Percentiles rank a stretch among this genome's conserved stretches.
phyloP scores from a whole-genome alignment of 2,329 filamentous ascomycete genomes.

The Dactylonectria macrodidyma region DNA sequence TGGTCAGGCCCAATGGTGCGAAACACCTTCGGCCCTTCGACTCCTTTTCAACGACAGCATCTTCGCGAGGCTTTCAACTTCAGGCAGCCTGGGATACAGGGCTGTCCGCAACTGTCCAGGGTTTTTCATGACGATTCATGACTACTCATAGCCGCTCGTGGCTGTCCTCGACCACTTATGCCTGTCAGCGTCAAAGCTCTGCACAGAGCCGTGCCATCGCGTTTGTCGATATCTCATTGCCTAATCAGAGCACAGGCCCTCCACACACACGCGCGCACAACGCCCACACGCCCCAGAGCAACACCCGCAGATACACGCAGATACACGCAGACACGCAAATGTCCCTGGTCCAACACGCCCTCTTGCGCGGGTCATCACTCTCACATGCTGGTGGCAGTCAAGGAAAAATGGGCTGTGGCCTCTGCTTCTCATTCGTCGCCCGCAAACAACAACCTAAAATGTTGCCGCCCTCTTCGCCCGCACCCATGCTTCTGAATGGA shows the following conservation, averaged over 20 bases:
- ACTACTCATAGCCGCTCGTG: slow-evolving; percentile 4
- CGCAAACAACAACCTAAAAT: slow-evolving; percentile 26
- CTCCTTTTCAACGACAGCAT: slow-evolving; percentile 17
- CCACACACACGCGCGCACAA: slow-evolving; percentile 29
- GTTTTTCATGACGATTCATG: background rate
- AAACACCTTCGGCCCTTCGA: slow-evolving; percentile 24
- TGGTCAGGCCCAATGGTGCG: slow-evolving; percentile 25
- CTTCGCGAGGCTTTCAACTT: slow-evolving; percentile 23
- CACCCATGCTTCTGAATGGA: slow-evolving; percentile 36
- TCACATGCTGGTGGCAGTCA: slow-evolving; percentile 40
- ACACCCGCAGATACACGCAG: slow-evolving; percentile 24
- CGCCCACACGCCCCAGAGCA: slow-evolving; percentile 24
- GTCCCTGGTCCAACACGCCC: slow-evolving; percentile 22
- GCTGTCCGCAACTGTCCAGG: background rate
- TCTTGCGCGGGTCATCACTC: slow-evolving; percentile 39
- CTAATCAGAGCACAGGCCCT: slow-evolving; percentile 25
- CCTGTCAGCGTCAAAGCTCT: slow-evolving; percentile 18
- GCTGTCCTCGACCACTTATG: background rate
- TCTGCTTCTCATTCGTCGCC: slow-evolving; percentile 35
- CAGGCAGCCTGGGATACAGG: background rate
- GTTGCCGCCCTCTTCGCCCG: slow-evolving; percentile 26
- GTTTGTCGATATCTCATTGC: slow-evolving; percentile 28
- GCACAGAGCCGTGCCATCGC: slow-evolving; percentile 21
- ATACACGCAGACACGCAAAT: background rate
- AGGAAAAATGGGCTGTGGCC: slow-evolving; percentile 32